phyloP scores from a whole-genome alignment of 768 basidiomycete species.

The Vishniacozyma victoriae region DNA sequence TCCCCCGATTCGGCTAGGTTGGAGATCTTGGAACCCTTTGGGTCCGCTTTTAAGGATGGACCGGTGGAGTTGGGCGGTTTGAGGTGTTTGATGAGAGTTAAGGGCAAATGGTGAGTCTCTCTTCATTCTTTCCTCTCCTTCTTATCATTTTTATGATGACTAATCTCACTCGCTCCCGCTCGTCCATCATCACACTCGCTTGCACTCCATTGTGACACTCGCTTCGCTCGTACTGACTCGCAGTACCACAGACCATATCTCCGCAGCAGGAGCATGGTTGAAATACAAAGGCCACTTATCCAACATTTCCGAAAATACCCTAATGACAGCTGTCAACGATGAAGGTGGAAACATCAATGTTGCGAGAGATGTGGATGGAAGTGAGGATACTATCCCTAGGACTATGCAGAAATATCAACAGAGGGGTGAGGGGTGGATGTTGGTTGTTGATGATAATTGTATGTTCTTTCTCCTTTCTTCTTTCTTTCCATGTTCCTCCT shows the following conservation, averaged over 20 bases:
- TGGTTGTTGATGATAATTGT: constrained; percentile 76
- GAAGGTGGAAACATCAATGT: constrained; percentile 89
- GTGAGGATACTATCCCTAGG: constrained; percentile 73
- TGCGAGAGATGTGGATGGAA: constrained; percentile 67
- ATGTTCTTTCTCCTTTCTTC: constrained; percentile 8
- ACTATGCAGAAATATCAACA: constrained; percentile 85
- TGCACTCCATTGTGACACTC: background rate
- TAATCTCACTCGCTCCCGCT: background rate
- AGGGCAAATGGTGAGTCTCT: constrained; percentile 71
- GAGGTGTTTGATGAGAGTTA: constrained; percentile 79
- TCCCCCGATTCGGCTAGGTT: constrained; percentile 72
- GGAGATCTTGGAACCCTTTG: constrained; percentile 79
- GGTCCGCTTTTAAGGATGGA: constrained; percentile 60
- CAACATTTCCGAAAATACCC: constrained; percentile 93
- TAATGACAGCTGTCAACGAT: constrained; percentile 92
- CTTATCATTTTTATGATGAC: background rate
- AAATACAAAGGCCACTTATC: constrained; percentile 94
- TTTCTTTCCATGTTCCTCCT: background rate
- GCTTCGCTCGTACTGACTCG: background rate
- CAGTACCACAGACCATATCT: constrained; percentile 91
- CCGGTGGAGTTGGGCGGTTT: constrained; percentile 69
- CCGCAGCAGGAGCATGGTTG: constrained; percentile 95
- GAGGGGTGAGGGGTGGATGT: constrained; percentile 78
- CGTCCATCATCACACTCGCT: background rate
- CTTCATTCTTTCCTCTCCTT: background rate